These are phyloP conservation scores for Ampelomyces quisqualis DNA, from an alignment of 2,329 filamentous ascomycete species.

Conservation along the genomic window DNA sequence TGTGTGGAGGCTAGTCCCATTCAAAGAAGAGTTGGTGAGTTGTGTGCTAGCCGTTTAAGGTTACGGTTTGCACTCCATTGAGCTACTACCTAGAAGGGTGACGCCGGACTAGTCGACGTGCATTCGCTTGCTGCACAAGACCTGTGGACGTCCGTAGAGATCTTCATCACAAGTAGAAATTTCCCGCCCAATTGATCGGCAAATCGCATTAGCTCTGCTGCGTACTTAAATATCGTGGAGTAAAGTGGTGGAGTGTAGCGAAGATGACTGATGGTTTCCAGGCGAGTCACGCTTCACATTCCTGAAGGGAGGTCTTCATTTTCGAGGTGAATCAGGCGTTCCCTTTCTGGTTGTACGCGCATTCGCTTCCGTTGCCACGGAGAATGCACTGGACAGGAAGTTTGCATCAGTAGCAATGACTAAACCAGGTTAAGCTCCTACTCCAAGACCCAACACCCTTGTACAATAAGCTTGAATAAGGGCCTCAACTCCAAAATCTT, in stretches of 20 bases:
- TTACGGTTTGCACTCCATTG: too few relatives aligned
- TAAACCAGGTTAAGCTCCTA: too few relatives aligned
- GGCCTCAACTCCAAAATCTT: too few relatives aligned
- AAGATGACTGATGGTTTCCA: background rate
- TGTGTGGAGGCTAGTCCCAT: too few relatives aligned
- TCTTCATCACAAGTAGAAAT: background rate
- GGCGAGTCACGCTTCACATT: background rate
- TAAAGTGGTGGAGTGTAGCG: background rate
- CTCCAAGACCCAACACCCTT: too few relatives aligned
- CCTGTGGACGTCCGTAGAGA: background rate
- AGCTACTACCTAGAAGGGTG: background rate
- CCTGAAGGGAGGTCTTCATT: conserved; percentile 1
- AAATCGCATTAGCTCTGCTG: background rate
- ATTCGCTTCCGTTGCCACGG: background rate
- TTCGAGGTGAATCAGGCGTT: background rate
- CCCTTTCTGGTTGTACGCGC: background rate
- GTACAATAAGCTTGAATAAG: background rate
- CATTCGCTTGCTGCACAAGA: conserved; percentile 2
- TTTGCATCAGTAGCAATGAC: background rate
- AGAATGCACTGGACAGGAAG: background rate
- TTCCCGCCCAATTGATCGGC: background rate
- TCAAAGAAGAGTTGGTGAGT: too few relatives aligned
- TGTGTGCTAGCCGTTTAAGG: too few relatives aligned
- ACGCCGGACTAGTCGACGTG: conserved; percentile 1
- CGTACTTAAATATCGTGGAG: background rate